Conservation (phyloP, 2,329 filamentous ascomycete species). For the Arthrobotrys entomopaga region DNA sequence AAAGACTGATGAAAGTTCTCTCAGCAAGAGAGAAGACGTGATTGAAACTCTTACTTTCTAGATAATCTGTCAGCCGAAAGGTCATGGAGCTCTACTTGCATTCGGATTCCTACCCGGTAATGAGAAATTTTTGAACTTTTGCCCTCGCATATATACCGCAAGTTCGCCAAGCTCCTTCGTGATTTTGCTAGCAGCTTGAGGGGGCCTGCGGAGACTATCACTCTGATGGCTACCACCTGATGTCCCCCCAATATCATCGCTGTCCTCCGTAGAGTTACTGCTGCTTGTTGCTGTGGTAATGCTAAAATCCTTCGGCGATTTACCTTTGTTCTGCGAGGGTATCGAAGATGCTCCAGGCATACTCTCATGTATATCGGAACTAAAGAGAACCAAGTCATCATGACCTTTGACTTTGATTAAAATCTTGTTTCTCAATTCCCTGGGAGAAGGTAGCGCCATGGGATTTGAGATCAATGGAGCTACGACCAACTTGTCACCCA, state of each 20-base stretch:
- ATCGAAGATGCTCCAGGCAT: constrained; percentile 20
- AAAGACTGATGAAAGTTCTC: constrained; percentile 83
- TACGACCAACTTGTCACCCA: constrained; percentile 80
- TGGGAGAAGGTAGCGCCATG: constrained; percentile 80
- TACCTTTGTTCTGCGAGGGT: constrained; percentile 7
- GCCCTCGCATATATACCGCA: constrained; percentile 78
- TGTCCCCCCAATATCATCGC: constrained; percentile 64
- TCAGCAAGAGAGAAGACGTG: constrained; percentile 97
- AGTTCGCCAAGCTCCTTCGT: constrained; percentile 79
- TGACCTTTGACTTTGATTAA: constrained; percentile 87
- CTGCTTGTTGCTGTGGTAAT: constrained; percentile 64
- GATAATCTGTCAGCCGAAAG: neutral
- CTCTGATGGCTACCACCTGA: constrained; percentile 52
- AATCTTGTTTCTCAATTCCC: constrained; percentile 83
- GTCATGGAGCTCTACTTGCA: neutral
- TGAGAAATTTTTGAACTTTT: constrained; percentile 78
- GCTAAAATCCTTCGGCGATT: constrained; percentile 10
- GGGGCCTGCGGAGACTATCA: constrained; percentile 66
- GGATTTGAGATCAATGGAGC: constrained; percentile 77
- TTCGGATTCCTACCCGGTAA: constrained; percentile 57
- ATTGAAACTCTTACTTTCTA: constrained; percentile 84
- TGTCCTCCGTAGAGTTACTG: constrained; percentile 70
- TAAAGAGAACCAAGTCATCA: constrained; percentile 46
- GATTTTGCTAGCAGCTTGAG: constrained; percentile 77
- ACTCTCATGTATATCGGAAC: constrained; percentile 37